A percentile compares a stretch with the other conserved stretches of the same genome.
Evolutionary conservation across 441 rosid genomes (phyloP).

Genomic region (Iberis amara): DNA sequence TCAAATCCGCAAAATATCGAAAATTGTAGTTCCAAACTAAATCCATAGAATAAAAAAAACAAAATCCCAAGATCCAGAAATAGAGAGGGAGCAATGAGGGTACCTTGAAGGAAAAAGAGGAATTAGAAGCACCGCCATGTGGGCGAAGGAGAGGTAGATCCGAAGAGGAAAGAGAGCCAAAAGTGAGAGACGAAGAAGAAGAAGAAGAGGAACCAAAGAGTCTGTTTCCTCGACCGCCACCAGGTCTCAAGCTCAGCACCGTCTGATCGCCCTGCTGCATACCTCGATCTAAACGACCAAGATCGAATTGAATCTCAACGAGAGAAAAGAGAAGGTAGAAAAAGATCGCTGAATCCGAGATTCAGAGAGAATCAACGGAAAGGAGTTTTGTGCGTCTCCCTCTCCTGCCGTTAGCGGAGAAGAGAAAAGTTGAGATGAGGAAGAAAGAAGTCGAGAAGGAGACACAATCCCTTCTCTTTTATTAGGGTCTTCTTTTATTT

Average conservation of each 20-base stretch:
- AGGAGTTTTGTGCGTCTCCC: conserved; percentile 33
- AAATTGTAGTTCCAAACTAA: neutral
- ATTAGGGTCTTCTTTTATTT: conserved; percentile 12
- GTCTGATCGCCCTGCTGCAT: conserved; percentile 96
- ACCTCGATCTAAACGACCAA: conserved; percentile 48
- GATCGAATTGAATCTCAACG: conserved; percentile 29
- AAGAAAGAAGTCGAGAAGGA: conserved; percentile 23
- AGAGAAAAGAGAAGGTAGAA: neutral
- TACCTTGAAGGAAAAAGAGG: conserved; percentile 39
- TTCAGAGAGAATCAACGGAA: conserved; percentile 24
- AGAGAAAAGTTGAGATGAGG: conserved; percentile 27
- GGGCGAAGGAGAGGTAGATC: conserved; percentile 74
- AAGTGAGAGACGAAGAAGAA: conserved; percentile 45
- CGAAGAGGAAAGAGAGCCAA: conserved; percentile 56
- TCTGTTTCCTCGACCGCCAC: conserved; percentile 84
- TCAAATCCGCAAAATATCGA: neutral
- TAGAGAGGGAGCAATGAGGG: conserved; percentile 4
- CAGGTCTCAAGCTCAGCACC: conserved; percentile 97
- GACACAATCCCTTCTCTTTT: conserved; percentile 34
- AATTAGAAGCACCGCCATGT: conserved; percentile 48
- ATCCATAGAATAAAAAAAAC: neutral
- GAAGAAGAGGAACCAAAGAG: conserved; percentile 50
- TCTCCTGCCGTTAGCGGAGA: conserved; percentile 42
- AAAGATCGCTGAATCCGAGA: conserved; percentile 34
- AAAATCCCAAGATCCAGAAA: conserved; percentile 33